Evolutionary conservation across 768 basidiomycete species (phyloP), one percentile per base, ranked within the genome.

Genomic region (Gloeophyllum trabeum): DNA sequence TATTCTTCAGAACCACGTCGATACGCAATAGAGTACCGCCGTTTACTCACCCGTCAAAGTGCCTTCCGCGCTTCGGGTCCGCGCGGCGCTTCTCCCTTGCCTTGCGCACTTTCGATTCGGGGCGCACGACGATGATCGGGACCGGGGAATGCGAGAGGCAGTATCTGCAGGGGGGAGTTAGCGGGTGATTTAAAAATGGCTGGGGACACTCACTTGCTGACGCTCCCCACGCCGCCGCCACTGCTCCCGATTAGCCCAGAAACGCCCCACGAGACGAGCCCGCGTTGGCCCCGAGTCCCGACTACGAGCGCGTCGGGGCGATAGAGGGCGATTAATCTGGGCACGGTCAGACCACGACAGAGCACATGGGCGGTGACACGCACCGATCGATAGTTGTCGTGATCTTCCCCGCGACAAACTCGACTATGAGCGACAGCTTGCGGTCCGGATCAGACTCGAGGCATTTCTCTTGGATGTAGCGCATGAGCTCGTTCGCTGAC

Each of bases 121-220:
- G 89, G 3, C 90, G 73, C 32, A 98, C 92, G 40, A 98, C 94
- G 47, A 98, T 91, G 51, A 96, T 87, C 2, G 94, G 94, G 0
- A 99, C 90, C 1, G 94, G 91, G 1, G 90, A 92, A 54, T 88
- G 91, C 14, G 85, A 82, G 34, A 96, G 75, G 47, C 86, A 89
- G 55, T 88, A 85, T 49, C 79, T 84, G 46, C 39, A 53, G n/a
- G 24, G 23, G 36, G 21, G 25, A 20, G 35, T 28, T 21, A 35
- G 13, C 25, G 39, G 24, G 30, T 16, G 37, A 44, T 35, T 21
- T 16, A 22, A 41, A 12, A 30, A 4, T 40, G 22, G 26, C n/a
- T 13, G 37, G n/a, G 10, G 10, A 16, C 18, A 48, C 53, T 47
- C 58, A 78, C 57, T 70, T 69, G 0, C 71, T 72, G 5, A 83